Evolutionary conservation across 495 filamentous ascomycete species (phyloP), one percentile per base, ranked within the genome.

Genomic region (Podospora bellae-mahoneyi): DNA sequence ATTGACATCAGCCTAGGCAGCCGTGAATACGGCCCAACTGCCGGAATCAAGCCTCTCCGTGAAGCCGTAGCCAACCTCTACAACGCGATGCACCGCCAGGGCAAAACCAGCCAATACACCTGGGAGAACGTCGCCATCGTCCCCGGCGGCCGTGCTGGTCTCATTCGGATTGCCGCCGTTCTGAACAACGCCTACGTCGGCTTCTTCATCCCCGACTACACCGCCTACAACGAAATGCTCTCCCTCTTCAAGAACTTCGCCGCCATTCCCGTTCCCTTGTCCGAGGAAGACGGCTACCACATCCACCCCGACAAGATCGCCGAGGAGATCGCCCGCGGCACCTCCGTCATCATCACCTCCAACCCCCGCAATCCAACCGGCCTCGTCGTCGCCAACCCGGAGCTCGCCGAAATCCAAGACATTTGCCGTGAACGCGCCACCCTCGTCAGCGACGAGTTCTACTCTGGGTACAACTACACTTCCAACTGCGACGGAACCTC

Each of bases 111-210:
- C 76, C 84, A 96, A 78, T 97, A 98, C 76, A 93, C 90, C n/a
- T 97, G 92, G 90, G 94, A 97, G 81, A 97, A 98, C 79, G 94
- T 97, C n/a, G 93, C 91, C 78, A 96, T 98, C 75, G 94, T 98
- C 4, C 94, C 94, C 55, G 94, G 94, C 78, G 94, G 94, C 28
- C 85, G 94, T 69, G 94, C 94, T 18, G 94, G 94, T 27, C 81
- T 98, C 81, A 96, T 97, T 69, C 87, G 94, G 60, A 96, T 97
- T 79, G 93, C 94, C 2, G 94, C 94, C 26, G 94, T 98, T 15
- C 78, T 98, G 71, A 93, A 93, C 71, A 96, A 97, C 74, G 89
- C 93, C 64, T 97, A 96, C 73, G 84, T 96, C 62, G 91, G 89
- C 30, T 96, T 94, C 84, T 93, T 93, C 72, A 92, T 96, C 71